Base-by-base conservation (phyloP, 2,329 filamentous ascomycete genomes). In the Talaromyces atroroseus region DNA sequence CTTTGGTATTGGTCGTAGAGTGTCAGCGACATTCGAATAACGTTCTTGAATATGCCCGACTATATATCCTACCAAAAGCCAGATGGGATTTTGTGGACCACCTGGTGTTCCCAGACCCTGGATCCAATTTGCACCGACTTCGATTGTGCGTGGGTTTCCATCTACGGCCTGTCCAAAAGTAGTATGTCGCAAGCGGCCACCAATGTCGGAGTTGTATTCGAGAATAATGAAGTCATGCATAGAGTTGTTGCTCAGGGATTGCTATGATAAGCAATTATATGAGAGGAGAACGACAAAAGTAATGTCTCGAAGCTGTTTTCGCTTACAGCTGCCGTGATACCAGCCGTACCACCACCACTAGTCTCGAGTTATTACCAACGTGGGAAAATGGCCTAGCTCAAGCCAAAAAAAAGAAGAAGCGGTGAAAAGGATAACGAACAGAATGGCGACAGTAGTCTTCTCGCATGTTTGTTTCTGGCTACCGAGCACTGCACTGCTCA, bases 61-160 rank as follows among this genome's bases (percentile, higher is more conserved):
- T 16, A 26, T n/a, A 26, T 34, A 18, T 29, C 26, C 21, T 54
- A 48, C 52, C 18, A 54, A 67, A 0, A 76, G 79, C 82, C 83
- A 87, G 47, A 88, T 80, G 0, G 85, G 85, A 50, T 88, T 85
- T 49, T 83, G 79, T 34, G 73, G 73, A 5, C 71, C 73, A 34
- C 64, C 60, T 52, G 68, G 34, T 53, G 68, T 69, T 26, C 69
- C 74, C 24, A 74, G 65, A 23, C 73, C 78, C 72, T 74, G 77
- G 29, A 76, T 64, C 86, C 86, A 89, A 60, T 88, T 89, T 6
- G 86, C 85, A 2, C 86, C 86, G 0, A 86, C 71, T 66, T 88
- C 86, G 10, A 89, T 74, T 0, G 74, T 76, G 58, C 83, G 84
- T 0, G 81, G 78, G 0, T 77, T 72, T 0, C 82, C 82, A 36